Percentiles rank a stretch among this genome's conserved stretches.
These are phyloP conservation scores for Triticum monococcum DNA, from an alignment of 176 grass and related monocot genomes.

Conservation along the genomic window DNA sequence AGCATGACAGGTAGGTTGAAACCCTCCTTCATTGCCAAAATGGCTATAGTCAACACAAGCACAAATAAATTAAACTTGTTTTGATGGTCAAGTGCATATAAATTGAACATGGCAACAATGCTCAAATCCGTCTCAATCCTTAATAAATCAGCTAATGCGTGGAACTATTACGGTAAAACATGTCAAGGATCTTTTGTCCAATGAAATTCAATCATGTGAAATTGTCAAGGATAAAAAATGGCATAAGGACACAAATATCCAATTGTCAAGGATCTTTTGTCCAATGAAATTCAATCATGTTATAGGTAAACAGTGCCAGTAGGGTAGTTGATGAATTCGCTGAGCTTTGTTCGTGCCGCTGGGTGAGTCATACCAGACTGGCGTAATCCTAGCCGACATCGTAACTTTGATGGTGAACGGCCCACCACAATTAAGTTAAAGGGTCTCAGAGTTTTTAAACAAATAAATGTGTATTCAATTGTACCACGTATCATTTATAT, in stretches of 20 bases:
- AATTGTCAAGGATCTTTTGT: neutral
- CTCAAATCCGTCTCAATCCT: neutral
- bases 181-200: neutral
- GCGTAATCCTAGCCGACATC: neutral
- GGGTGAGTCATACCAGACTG: neutral
- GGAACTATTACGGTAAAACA: neutral
- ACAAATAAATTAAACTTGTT: neutral
- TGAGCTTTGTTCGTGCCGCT: neutral
- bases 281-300: neutral
- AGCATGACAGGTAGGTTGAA: neutral
- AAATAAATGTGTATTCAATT: neutral
- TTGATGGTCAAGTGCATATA: neutral
- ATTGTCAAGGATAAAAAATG: neutral
- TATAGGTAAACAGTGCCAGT: neutral
- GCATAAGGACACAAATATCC: neutral
- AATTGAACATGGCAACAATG: neutral
- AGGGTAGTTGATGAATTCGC: neutral
- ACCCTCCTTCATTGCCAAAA: neutral
- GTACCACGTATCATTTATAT: neutral
- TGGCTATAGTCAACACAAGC: neutral
- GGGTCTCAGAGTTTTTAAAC: too few relatives aligned
- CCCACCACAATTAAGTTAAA: neutral
- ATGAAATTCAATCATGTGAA: too few relatives aligned
- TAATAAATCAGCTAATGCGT: neutral
- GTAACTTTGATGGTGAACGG: neutral